A percentile compares a stretch with the other conserved stretches of the same genome.
phyloP scores from a whole-genome alignment of 2,329 filamentous ascomycete species.

The Fusarium albosuccineum region DNA sequence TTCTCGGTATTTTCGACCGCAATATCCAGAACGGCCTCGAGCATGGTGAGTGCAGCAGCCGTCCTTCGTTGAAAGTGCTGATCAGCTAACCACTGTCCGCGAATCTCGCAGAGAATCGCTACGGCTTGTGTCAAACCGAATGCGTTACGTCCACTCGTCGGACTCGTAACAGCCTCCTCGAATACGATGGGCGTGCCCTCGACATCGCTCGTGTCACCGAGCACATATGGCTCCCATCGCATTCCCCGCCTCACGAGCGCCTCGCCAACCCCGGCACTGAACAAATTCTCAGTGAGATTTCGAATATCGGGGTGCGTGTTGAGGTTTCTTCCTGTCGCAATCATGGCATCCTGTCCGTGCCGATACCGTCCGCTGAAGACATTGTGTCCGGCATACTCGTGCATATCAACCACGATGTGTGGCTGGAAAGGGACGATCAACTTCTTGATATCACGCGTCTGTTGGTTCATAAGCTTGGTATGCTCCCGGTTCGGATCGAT shows the following conservation, averaged over 20 bases:
- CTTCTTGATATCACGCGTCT: constrained; percentile 14
- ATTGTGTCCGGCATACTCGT: background rate
- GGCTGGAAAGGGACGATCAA: constrained; percentile 14
- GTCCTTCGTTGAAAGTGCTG: constrained; percentile 29
- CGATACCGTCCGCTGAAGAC: constrained; percentile 16
- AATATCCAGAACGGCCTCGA: constrained; percentile 21
- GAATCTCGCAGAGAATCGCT: constrained; percentile 14
- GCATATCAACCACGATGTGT: constrained; percentile 22
- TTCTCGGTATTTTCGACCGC: background rate
- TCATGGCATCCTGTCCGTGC: constrained; percentile 7
- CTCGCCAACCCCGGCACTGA: constrained; percentile 12
- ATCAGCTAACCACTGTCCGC: constrained; percentile 14
- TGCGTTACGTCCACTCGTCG: background rate
- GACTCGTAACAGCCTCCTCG: background rate
- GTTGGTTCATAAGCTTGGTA: constrained; percentile 6
- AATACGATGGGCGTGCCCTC: background rate
- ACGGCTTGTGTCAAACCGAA: constrained; percentile 13
- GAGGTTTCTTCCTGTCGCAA: constrained; percentile 12
- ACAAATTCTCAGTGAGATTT: constrained; percentile 11
- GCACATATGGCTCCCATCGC: constrained; percentile 20
- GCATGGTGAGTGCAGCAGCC: constrained; percentile 11
- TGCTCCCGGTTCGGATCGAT: constrained; percentile 8
- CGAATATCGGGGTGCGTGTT: constrained; percentile 24
- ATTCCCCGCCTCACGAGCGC: background rate
- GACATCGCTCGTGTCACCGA: background rate